Evolutionary conservation across 176 grass and related monocot species (phyloP).

Genomic region (Dactylis glomerata): DNA sequence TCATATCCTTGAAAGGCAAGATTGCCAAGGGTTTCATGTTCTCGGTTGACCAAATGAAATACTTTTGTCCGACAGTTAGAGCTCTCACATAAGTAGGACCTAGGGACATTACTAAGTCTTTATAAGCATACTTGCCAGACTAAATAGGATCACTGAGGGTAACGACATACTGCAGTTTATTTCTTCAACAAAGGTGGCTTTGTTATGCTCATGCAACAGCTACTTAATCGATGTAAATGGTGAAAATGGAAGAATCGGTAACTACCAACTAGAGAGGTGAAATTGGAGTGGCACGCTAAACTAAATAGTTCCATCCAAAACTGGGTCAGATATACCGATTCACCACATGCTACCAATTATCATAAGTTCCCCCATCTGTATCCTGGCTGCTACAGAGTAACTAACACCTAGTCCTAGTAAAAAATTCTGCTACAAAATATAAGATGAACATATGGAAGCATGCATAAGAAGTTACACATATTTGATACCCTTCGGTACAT

Average conservation of each 20-base stretch:
- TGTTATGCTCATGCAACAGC: not conserved
- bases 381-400: not conserved
- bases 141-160: not conserved
- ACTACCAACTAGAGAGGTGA: not conserved
- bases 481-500: not conserved
- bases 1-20: not conserved
- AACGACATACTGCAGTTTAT: not conserved
- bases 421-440: not conserved
- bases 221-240: not conserved
- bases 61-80: not conserved
- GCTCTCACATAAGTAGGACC: not conserved
- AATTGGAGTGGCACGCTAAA: not conserved
- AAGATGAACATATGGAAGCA: slow-evolving; percentile 9
- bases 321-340: not conserved
- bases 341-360: not conserved
- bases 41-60: not conserved
- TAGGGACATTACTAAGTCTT: not conserved
- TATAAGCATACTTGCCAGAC: not conserved
- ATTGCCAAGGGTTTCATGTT: not conserved
- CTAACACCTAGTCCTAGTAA: not conserved
- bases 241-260: not conserved
- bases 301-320: not conserved
- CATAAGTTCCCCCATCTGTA: not conserved
- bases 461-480: not conserved
- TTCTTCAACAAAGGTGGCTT: not conserved